Conservation (phyloP, 139 green algal species). For the Haematococcus sp. region DNA sequence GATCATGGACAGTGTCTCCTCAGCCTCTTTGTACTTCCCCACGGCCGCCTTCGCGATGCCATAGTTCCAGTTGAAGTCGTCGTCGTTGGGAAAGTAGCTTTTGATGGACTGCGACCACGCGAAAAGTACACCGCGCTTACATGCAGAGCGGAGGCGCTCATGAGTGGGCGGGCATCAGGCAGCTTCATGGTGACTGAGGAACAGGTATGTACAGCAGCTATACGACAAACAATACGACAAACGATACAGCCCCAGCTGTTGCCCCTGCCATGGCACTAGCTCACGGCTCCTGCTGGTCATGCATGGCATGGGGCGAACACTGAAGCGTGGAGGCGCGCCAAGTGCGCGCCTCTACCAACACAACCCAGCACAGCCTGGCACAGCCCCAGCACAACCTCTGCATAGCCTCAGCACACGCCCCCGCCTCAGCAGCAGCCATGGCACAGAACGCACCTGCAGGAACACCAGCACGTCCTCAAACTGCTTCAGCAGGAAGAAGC, state of each 20-base stretch:
- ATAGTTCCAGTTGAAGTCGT: slow-evolving; percentile 86
- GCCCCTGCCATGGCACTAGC: too few relatives aligned
- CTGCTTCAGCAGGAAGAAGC: slow-evolving; percentile 80
- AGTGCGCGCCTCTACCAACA: too few relatives aligned
- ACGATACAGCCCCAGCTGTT: too few relatives aligned
- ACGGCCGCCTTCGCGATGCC: slow-evolving; percentile 64
- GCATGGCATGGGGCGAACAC: too few relatives aligned
- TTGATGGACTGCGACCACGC: slow-evolving; percentile 41
- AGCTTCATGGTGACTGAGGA: background rate
- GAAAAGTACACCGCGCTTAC: too few relatives aligned
- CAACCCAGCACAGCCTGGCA: background rate
- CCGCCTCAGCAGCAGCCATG: too few relatives aligned
- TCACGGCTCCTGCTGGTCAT: too few relatives aligned
- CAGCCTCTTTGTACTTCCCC: slow-evolving; percentile 72
- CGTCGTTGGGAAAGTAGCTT: slow-evolving; percentile 55
- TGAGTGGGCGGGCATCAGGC: background rate
- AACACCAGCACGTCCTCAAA: slow-evolving; percentile 78
- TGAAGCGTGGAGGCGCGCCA: too few relatives aligned
- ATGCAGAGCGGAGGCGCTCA: too few relatives aligned
- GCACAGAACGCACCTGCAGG: slow-evolving; percentile 27
- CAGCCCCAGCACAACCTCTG: background rate
- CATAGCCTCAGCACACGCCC: too few relatives aligned
- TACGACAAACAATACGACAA: too few relatives aligned
- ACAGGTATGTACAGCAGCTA: background rate
- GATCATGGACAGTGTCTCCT: slow-evolving; percentile 63